Percentiles rank a stretch among this genome's conserved stretches.
Evolutionary conservation across 164 flowering plant species (phyloP).

Genomic region (Umbellularia californica): DNA sequence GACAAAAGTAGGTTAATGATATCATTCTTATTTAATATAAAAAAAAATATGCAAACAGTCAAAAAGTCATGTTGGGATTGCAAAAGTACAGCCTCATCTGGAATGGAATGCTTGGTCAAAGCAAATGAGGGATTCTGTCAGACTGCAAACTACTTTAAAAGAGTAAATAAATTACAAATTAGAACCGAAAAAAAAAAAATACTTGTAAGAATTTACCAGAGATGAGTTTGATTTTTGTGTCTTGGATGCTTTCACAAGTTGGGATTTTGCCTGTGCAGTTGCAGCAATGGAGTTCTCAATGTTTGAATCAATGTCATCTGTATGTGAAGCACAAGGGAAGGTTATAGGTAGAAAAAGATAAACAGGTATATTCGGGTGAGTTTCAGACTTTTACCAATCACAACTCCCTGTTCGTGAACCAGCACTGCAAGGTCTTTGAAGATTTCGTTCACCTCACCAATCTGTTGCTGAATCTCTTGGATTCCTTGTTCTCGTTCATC

Average conservation of each 20-base stretch:
- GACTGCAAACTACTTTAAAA: too few species aligned
- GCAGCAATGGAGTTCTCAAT: constrained; percentile 64
- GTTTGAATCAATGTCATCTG: constrained; percentile 83
- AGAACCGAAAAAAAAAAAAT: not conserved
- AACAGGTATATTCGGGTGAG: not conserved
- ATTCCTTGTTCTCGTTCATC: constrained; percentile 87
- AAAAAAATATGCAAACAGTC: too few species aligned
- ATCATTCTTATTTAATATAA: too few species aligned
- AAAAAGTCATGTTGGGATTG: too few species aligned
- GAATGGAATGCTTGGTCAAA: too few species aligned
- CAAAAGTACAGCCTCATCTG: too few species aligned
- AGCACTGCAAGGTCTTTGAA: constrained; percentile 75
- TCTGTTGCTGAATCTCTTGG: constrained; percentile 68
- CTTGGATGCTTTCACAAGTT: constrained; percentile 81
- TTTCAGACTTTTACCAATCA: constrained; percentile 52
- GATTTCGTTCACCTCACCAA: constrained; percentile 74
- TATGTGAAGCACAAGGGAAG: not conserved
- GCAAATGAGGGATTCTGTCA: too few species aligned
- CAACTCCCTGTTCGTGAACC: constrained; percentile 64
- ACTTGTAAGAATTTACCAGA: constrained; percentile 44
- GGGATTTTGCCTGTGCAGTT: constrained; percentile 66
- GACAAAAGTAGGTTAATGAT: too few species aligned
- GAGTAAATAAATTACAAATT: not conserved
- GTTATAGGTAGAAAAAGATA: not conserved
- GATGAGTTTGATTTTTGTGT: constrained; percentile 91